Base-by-base conservation (phyloP, 2,329 filamentous ascomycete species). In the Colletotrichum sp. region DNA sequence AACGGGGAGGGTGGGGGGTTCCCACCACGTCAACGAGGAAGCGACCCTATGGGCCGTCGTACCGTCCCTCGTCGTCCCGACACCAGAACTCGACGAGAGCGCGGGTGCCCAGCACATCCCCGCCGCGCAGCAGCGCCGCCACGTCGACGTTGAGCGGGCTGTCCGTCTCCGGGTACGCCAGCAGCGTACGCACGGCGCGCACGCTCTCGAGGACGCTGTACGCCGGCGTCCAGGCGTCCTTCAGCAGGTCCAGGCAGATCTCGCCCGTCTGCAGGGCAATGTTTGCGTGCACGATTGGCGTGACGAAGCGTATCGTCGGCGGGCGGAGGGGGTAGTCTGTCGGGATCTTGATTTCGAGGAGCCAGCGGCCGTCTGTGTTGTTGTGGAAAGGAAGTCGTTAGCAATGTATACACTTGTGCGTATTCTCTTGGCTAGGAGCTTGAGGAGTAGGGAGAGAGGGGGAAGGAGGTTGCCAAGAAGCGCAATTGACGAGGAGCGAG, bases 211-310 rank as follows among this genome's bases (percentile, higher is more conserved):
- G 90, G 24, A 99, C 90, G 55, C 93, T 96, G 85, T 98, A 97
- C 21, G 95, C 93, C 2, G 96, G 95, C 75, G 95, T 94, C 96
- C 96, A 99, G 21, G 90, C 90, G 71, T 93, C 90, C 82, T 90
- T 90, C 76, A 99, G 89, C 77, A 99, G 90, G 82, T 98, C 97
- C 32, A 99, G 92, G 84, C 97, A 99, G 82, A 99, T 97, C 86
- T 98, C 96, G 80, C 97, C 97, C 4, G 92, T 96, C 79, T 89
- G 80, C 78, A 91, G 88, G 69, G 88, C 88, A 36, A 92, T 92
- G 85, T 98, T 98, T 64, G 96, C 93, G 87, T 98, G 96, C 81
- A 95, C 94, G 79, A 98, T 92, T 77, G 92, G 92, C 44, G 96
- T 99, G n/a, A 89, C 87, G 87, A 99, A 99, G 74, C 86, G 89